phyloP scores from a whole-genome alignment of 805 yeast species.

The Wickerhamiella bombiphila region DNA sequence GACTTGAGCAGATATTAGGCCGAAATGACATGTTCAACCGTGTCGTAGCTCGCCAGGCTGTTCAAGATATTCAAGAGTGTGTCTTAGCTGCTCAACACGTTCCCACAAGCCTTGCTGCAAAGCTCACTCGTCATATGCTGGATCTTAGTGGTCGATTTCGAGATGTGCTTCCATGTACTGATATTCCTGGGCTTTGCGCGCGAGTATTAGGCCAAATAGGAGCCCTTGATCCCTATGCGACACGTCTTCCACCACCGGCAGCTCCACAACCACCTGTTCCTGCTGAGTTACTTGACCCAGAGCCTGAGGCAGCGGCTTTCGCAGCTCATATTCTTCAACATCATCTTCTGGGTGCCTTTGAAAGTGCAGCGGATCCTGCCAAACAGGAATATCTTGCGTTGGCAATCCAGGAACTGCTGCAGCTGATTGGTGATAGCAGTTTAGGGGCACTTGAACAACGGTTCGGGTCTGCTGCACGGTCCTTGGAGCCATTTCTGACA shows the following conservation, averaged over 20 bases:
- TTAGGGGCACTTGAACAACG: not conserved
- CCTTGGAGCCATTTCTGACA: constrained; percentile 46
- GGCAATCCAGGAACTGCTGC: constrained; percentile 76
- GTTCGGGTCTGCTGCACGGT: not conserved
- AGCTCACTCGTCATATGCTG: not conserved
- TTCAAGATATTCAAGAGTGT: constrained; percentile 12
- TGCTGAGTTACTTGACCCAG: constrained; percentile 32
- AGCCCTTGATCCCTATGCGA: constrained; percentile 49
- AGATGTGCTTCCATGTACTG: not conserved
- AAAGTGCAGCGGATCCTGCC: constrained; percentile 80
- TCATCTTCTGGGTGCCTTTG: constrained; percentile 65
- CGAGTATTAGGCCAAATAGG: constrained; percentile 66
- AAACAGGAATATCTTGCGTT: constrained; percentile 72
- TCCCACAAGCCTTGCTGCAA: not conserved
- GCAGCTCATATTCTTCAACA: constrained; percentile 50
- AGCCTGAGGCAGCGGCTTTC: constrained; percentile 48
- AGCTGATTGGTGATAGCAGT: constrained; percentile 23
- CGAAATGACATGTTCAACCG: constrained; percentile 3
- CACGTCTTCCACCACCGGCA: constrained; percentile 31
- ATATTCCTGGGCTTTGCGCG: constrained; percentile 30
- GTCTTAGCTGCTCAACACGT: constrained; percentile 1
- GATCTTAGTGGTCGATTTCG: not conserved
- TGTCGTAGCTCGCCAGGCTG: constrained; percentile 15
- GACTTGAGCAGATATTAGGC: not conserved
- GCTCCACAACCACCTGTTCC: constrained; percentile 19